A percentile compares a stretch with the other conserved stretches of the same genome.
Evolutionary conservation across 2,329 filamentous ascomycete genomes (phyloP).

Genomic region (Falciphora oryzae): DNA sequence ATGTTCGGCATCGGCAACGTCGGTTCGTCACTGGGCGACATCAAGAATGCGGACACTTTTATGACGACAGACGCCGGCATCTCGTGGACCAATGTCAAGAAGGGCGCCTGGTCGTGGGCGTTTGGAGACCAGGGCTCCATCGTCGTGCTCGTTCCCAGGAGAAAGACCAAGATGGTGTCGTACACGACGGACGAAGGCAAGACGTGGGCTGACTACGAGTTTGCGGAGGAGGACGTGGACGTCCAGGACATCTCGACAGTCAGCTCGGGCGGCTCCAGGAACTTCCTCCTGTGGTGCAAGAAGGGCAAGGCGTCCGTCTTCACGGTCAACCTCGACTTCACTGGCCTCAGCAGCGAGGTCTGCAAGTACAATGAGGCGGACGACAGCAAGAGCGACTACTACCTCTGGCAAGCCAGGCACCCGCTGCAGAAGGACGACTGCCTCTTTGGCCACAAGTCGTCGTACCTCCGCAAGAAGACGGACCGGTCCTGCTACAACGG

Average conservation of each 20-base stretch:
- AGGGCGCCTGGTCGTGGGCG: conserved; percentile 87
- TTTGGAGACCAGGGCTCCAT: conserved; percentile 94
- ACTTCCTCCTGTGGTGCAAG: conserved; percentile 86
- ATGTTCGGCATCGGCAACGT: conserved; percentile 93
- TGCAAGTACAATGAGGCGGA: conserved; percentile 64
- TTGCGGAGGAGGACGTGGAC: conserved; percentile 63
- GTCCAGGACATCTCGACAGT: conserved; percentile 82
- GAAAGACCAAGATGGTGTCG: conserved; percentile 56
- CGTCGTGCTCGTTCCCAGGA: conserved; percentile 76
- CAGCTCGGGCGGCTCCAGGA: conserved; percentile 80
- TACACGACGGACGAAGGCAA: conserved; percentile 62
- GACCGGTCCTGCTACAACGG: conserved; percentile 77
- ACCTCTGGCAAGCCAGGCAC: conserved; percentile 82
- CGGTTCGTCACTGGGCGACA: conserved; percentile 60
- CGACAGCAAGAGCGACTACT: conserved; percentile 60
- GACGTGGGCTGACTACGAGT: conserved; percentile 71
- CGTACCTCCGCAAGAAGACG: conserved; percentile 87
- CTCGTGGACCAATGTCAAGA: conserved; percentile 77
- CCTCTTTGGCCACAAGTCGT: conserved; percentile 83
- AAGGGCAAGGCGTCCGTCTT: conserved; percentile 50
- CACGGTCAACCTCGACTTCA: conserved; percentile 85
- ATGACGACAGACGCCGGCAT: conserved; percentile 89
- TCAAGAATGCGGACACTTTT: conserved; percentile 78
- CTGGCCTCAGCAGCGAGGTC: conserved; percentile 64
- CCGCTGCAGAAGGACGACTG: conserved; percentile 71